phyloP scores from a whole-genome alignment of 2,329 filamentous ascomycete genomes.

The Beauveria sp. region DNA sequence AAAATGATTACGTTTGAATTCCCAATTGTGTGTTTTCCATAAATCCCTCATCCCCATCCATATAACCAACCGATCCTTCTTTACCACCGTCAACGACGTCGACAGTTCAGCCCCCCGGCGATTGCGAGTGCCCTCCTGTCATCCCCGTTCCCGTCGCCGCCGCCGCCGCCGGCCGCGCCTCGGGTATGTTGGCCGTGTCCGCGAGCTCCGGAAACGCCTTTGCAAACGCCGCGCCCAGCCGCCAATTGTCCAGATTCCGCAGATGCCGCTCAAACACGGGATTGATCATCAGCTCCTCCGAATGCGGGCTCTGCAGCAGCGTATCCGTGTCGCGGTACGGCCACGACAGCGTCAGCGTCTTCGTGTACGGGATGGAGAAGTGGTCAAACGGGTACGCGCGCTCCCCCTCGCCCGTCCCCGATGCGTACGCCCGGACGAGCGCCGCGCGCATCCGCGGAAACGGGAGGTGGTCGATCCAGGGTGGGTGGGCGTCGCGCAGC shows the following conservation, averaged over 20 bases:
- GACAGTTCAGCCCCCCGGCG: background rate
- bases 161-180: background rate
- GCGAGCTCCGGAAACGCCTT: constrained; percentile 49
- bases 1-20: too few species aligned
- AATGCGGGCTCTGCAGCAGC: constrained; percentile 50
- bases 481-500: constrained; percentile 57
- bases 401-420: background rate
- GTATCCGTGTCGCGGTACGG: constrained; percentile 68
- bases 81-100: background rate
- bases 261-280: constrained; percentile 81
- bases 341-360: constrained; percentile 73
- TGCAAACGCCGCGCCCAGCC: constrained; percentile 61
- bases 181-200: constrained; percentile 22
- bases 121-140: background rate
- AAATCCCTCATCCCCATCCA: too few species aligned
- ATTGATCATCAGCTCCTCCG: constrained; percentile 69
- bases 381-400: constrained; percentile 62
- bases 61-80: background rate
- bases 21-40: too few species aligned
- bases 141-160: background rate
- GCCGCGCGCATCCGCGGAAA: constrained; percentile 71
- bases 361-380: constrained; percentile 78
- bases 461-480: constrained; percentile 76
- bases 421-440: constrained; percentile 42
- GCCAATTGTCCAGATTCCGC: constrained; percentile 72